Percentiles rank a stretch among this genome's conserved stretches.
These are phyloP conservation scores for Limnomonas spitsbergensis DNA, from an alignment of 139 green algal species.

Conservation along the genomic window DNA sequence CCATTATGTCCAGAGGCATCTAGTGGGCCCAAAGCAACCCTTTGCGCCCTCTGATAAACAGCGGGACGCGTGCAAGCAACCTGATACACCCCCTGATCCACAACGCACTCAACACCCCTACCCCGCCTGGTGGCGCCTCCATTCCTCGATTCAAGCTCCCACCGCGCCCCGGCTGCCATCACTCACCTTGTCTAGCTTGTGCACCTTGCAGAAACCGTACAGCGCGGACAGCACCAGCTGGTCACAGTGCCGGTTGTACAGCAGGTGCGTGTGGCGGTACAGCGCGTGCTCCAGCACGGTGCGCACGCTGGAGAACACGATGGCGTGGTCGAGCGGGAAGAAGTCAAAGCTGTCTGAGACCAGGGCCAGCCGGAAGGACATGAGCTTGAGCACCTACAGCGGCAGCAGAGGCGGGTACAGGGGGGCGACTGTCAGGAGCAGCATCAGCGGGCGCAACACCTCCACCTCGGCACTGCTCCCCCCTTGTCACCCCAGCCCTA, in stretches of 20 bases:
- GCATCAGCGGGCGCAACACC: neutral
- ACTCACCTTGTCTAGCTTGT: slow-evolving; percentile 35
- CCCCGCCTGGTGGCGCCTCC: no score
- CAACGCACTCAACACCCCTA: no score
- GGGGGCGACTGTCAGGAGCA: neutral
- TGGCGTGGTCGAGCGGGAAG: slow-evolving; percentile 14
- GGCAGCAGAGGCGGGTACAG: neutral
- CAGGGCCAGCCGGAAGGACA: slow-evolving; percentile 36
- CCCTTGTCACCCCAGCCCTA: no score
- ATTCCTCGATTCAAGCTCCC: no score
- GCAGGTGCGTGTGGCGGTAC: slow-evolving; percentile 71
- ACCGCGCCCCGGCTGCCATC: no score
- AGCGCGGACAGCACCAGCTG: slow-evolving; percentile 82
- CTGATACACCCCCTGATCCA: no score
- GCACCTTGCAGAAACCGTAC: slow-evolving; percentile 90
- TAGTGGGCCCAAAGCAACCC: no score
- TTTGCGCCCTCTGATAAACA: no score
- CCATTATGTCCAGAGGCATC: no score
- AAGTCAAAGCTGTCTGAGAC: slow-evolving; percentile 44
- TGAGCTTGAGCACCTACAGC: slow-evolving; percentile 55
- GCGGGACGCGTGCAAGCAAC: no score
- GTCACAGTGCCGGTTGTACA: slow-evolving; percentile 90
- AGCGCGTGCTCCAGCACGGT: slow-evolving; percentile 61
- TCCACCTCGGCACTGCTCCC: no score
- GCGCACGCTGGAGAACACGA: slow-evolving; percentile 24